Conservation (phyloP, 805 yeast species). For the Diddensiella santjacobensis region DNA sequence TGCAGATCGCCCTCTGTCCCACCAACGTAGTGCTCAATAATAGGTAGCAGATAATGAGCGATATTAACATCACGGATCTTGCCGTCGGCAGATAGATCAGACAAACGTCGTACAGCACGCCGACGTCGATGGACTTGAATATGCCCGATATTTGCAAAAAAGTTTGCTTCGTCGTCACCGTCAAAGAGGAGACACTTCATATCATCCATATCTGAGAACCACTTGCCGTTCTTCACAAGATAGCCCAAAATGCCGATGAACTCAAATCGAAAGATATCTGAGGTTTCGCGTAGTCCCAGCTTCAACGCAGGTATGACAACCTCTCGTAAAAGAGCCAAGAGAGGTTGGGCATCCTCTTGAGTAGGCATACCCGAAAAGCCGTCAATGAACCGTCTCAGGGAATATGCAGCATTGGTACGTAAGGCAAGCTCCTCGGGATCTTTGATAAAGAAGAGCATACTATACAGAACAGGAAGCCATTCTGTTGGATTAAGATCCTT, state of each 20-base stretch:
- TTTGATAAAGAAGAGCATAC: slow-evolving; percentile 63
- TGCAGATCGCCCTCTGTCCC: slow-evolving; percentile 34
- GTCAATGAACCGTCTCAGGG: slow-evolving; percentile 64
- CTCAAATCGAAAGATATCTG: slow-evolving; percentile 67
- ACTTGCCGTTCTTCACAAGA: slow-evolving; percentile 44
- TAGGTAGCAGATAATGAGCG: slow-evolving; percentile 78
- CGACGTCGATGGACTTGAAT: slow-evolving; percentile 84
- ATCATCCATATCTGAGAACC: slow-evolving; percentile 52
- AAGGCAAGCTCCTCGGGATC: slow-evolving; percentile 78
- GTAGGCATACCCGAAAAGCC: slow-evolving; percentile 33
- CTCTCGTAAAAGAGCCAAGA: slow-evolving; percentile 41
- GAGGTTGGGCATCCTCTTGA: slow-evolving; percentile 17
- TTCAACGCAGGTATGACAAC: slow-evolving; percentile 62
- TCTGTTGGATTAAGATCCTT: slow-evolving; percentile 45
- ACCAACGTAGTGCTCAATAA: slow-evolving; percentile 79
- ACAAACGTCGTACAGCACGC: slow-evolving; percentile 69
- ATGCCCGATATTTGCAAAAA: slow-evolving; percentile 72
- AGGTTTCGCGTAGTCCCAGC: slow-evolving; percentile 56
- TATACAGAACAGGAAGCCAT: slow-evolving; percentile 77
- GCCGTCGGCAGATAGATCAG: slow-evolving; percentile 40
- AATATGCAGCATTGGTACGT: slow-evolving; percentile 68
- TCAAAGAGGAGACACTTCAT: slow-evolving; percentile 59
- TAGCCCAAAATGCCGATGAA: slow-evolving; percentile 64
- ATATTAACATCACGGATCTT: slow-evolving; percentile 53
- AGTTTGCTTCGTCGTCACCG: slow-evolving; percentile 80